phyloP scores from a whole-genome alignment of 139 green algal genomes.

The Gonium pectorale region DNA sequence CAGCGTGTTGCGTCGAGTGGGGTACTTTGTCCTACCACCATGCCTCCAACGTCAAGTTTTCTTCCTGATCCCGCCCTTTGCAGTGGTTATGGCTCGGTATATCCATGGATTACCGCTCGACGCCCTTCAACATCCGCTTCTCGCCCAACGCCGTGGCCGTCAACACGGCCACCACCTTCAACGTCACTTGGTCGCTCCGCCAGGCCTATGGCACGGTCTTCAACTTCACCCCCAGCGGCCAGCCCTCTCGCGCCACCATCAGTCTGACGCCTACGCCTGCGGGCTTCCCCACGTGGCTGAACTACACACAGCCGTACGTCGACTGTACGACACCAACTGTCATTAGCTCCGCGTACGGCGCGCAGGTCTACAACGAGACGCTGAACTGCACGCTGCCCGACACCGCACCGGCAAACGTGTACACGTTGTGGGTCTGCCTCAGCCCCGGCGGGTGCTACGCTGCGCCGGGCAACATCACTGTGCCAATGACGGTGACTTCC shows the following conservation, averaged over 20 bases:
- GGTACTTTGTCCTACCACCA: background rate
- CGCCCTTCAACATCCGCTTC: background rate
- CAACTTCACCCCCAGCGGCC: background rate
- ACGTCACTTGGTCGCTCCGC: background rate
- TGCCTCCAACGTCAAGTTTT: background rate
- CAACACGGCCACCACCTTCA: background rate
- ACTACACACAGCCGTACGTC: background rate
- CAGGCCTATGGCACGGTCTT: background rate
- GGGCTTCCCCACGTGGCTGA: background rate
- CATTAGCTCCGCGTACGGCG: background rate
- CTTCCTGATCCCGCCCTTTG: background rate
- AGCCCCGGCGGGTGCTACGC: background rate
- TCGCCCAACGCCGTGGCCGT: background rate
- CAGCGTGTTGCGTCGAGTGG: too few species aligned
- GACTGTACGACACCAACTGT: slow-evolving; percentile 29
- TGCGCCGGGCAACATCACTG: background rate
- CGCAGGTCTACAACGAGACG: slow-evolving; percentile 7
- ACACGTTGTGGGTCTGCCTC: slow-evolving; percentile 19
- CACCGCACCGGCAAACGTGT: slow-evolving; percentile 18
- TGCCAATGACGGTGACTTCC: background rate
- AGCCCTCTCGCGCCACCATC: background rate
- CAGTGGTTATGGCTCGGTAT: background rate
- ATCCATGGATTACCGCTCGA: background rate
- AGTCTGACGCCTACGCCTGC: background rate
- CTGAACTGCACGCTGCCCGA: slow-evolving; percentile 42